Conservation (phyloP, 345 rosid genomes). For the Lepidium sativum region DNA sequence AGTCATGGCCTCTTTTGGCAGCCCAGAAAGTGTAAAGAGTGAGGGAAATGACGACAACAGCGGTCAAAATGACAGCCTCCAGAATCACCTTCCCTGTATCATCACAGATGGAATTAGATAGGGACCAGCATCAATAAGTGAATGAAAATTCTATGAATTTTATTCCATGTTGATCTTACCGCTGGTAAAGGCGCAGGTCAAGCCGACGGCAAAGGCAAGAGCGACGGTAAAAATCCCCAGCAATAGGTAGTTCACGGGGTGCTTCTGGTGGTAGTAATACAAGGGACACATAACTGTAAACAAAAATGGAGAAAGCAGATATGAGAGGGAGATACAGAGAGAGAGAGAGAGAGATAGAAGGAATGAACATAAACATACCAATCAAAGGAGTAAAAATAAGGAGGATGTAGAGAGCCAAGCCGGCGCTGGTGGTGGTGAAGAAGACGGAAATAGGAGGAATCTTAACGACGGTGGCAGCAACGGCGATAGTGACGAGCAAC, state of each 20-base stretch:
- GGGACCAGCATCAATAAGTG: no score
- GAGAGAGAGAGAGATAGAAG: not conserved
- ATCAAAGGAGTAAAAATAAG: conserved; percentile 65
- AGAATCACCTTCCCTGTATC: conserved; percentile 62
- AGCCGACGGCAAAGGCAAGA: conserved; percentile 69
- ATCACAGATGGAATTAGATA: no score
- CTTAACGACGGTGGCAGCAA: conserved; percentile 61
- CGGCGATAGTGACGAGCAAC: conserved; percentile 65
- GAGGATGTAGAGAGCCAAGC: conserved; percentile 74
- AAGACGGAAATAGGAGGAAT: conserved; percentile 57
- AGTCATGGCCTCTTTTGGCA: conserved; percentile 77
- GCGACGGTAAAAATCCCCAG: conserved; percentile 69
- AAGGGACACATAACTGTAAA: conserved; percentile 68
- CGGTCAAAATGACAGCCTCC: conserved; percentile 66
- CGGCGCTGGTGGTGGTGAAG: conserved; percentile 54
- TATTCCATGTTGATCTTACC: conserved; percentile 11
- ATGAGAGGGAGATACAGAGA: not conserved
- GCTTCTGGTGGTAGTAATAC: conserved; percentile 77
- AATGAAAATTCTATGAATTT: no score
- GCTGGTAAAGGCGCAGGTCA: conserved; percentile 83
- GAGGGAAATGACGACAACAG: conserved; percentile 66
- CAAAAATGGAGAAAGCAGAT: not conserved
- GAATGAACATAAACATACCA: conserved; percentile 23
- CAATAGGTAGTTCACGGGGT: conserved; percentile 75
- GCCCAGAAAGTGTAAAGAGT: conserved; percentile 97